A percentile compares a stretch with the other conserved stretches of the same genome.
phyloP scores from a whole-genome alignment of 352 stramenopile genomes.

The Phytophthora brassicae region DNA sequence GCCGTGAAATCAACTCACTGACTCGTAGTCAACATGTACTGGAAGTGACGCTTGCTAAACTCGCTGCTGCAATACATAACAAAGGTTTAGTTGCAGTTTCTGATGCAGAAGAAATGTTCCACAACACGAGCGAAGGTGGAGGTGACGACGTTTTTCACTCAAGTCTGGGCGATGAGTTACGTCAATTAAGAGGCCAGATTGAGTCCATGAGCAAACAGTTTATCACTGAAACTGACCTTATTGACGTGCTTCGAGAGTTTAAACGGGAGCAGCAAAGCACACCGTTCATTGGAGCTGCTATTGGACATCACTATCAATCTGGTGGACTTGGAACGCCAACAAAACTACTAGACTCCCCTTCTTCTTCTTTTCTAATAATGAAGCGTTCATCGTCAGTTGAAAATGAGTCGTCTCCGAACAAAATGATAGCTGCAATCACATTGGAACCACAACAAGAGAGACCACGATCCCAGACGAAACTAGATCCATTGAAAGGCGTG shows the following conservation, averaged over 20 bases:
- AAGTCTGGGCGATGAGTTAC: conserved; percentile 39
- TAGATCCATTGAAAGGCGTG: conserved; percentile 59
- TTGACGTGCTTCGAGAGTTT: conserved; percentile 43
- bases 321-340: conserved; percentile 5
- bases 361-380: conserved; percentile 8
- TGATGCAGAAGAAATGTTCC: not conserved
- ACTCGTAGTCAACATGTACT: conserved; percentile 44
- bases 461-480: conserved; percentile 55
- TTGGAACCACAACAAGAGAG: conserved; percentile 39
- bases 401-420: conserved; percentile 33
- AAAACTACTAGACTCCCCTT: conserved; percentile 13
- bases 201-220: conserved; percentile 47
- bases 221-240: conserved; percentile 47
- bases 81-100: conserved; percentile 1
- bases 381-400: conserved; percentile 14
- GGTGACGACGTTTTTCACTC: conserved; percentile 9
- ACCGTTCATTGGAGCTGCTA: conserved; percentile 18
- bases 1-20: conserved; percentile 44
- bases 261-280: conserved; percentile 32
- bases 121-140: not conserved
- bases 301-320: conserved; percentile 34
- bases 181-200: conserved; percentile 39
- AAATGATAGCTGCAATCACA: conserved; percentile 36
- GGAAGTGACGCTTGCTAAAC: conserved; percentile 30
- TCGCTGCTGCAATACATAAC: conserved; percentile 24